A percentile compares a stretch with the other conserved stretches of the same genome.
phyloP scores from a whole-genome alignment of 78 protist genomes.

The Monosiga brevicollis region DNA sequence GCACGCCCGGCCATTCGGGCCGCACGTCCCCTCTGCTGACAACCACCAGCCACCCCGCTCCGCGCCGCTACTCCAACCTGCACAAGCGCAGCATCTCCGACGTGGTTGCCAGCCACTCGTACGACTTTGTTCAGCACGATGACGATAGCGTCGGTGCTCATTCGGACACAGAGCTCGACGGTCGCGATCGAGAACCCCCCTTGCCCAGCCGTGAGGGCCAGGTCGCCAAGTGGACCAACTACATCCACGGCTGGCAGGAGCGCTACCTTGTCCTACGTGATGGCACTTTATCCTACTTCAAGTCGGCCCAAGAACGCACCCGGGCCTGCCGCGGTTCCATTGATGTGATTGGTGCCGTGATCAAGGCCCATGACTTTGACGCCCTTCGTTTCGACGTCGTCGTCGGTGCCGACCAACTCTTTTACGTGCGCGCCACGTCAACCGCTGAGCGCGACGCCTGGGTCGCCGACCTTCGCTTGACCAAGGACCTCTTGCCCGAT shows the following conservation, averaged over 20 bases:
- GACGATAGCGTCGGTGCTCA: not conserved
- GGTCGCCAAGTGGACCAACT: slow-evolving; percentile 6
- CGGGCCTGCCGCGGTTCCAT: not conserved
- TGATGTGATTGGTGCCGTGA: not conserved
- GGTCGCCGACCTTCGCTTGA: not conserved
- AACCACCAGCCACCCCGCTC: too few relatives aligned
- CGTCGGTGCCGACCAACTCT: not conserved
- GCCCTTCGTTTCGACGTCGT: not conserved
- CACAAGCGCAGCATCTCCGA: slow-evolving; percentile 5
- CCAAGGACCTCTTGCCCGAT: not conserved
- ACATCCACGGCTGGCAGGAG: slow-evolving; percentile 9
- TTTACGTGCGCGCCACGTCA: not conserved
- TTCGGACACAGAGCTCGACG: not conserved
- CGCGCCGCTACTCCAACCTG: too few relatives aligned
- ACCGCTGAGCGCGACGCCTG: not conserved
- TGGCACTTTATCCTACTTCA: slow-evolving; percentile 3
- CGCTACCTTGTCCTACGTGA: not conserved
- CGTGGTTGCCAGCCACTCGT: too few relatives aligned
- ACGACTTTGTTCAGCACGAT: not conserved
- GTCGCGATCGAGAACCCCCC: not conserved
- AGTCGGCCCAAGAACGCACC: not conserved
- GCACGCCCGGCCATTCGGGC: too few relatives aligned
- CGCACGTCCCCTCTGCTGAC: too few relatives aligned
- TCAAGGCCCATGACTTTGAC: not conserved
- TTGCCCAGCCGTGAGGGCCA: not conserved